Conservation (phyloP, 306 rosid species). For the Castanopsis chinensis region DNA sequence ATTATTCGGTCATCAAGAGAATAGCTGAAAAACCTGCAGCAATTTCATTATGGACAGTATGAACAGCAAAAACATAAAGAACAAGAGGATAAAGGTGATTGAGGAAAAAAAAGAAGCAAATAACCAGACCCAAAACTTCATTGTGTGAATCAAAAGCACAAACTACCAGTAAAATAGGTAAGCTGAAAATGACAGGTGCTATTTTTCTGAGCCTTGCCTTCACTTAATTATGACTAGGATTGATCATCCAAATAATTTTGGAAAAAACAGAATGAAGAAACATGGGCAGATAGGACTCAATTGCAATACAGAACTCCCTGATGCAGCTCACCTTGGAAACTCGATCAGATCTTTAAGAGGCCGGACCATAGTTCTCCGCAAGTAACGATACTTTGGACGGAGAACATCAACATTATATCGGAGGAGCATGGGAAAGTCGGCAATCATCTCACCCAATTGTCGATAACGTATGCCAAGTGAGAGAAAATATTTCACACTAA, state of each 20-base stretch:
- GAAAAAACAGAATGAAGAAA: background rate
- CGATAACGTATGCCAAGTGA: slow-evolving; percentile 70
- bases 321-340: slow-evolving; percentile 74
- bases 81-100: background rate
- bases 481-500: slow-evolving; percentile 65
- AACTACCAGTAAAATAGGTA: background rate
- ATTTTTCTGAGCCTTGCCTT: background rate
- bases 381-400: slow-evolving; percentile 75
- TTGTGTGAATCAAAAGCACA: background rate
- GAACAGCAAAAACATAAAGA: background rate
- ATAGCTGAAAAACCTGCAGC: slow-evolving; percentile 81
- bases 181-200: background rate
- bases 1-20: slow-evolving; percentile 83
- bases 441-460: slow-evolving; percentile 78
- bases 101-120: background rate
- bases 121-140: background rate
- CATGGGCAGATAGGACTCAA: background rate
- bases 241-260: background rate
- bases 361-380: slow-evolving; percentile 84
- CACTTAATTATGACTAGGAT: background rate
- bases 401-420: slow-evolving; percentile 71
- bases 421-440: slow-evolving; percentile 89
- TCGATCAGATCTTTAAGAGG: slow-evolving; percentile 74
- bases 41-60: slow-evolving; percentile 10
- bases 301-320: slow-evolving; percentile 9